phyloP scores from a whole-genome alignment of 164 flowering plant genomes.

The Annona squamosa region DNA sequence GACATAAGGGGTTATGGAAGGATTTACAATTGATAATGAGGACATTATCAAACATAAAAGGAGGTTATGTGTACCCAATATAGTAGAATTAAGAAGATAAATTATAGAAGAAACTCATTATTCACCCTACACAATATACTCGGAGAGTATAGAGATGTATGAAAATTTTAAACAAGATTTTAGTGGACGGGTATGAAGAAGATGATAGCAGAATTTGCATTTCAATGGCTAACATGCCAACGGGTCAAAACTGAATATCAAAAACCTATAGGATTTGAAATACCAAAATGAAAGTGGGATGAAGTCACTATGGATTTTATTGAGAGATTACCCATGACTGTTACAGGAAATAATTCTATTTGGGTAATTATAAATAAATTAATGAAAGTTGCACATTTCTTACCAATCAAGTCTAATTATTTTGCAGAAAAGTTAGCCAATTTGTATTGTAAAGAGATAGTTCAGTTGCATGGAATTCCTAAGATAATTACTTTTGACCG shows the following conservation, averaged over 20 bases:
- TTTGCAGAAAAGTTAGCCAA: not conserved
- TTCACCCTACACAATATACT: not conserved
- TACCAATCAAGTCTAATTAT: not conserved
- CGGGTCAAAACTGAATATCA: not conserved
- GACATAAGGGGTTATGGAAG: not conserved
- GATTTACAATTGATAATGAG: not conserved
- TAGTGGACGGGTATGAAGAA: not conserved
- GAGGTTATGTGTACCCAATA: not conserved
- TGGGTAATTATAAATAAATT: not conserved
- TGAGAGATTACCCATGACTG: not conserved
- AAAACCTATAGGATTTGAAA: not conserved
- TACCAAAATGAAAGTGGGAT: not conserved
- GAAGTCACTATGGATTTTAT: not conserved
- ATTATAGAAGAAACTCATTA: too few species aligned
- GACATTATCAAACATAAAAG: not conserved
- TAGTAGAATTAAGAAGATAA: too few species aligned
- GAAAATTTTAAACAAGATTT: not conserved
- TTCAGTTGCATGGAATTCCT: not conserved
- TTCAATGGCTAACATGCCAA: not conserved
- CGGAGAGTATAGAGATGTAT: not conserved
- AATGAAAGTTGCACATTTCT: not conserved
- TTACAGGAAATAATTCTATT: not conserved
- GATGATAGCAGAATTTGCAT: not conserved
- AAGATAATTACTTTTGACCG: too few species aligned
- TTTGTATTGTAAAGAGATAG: not conserved